Percentiles rank a stretch among this genome's conserved stretches.
These are phyloP conservation scores for Cryphonectria japonica DNA, from an alignment of 2,329 filamentous ascomycete species.

Conservation along the genomic window DNA sequence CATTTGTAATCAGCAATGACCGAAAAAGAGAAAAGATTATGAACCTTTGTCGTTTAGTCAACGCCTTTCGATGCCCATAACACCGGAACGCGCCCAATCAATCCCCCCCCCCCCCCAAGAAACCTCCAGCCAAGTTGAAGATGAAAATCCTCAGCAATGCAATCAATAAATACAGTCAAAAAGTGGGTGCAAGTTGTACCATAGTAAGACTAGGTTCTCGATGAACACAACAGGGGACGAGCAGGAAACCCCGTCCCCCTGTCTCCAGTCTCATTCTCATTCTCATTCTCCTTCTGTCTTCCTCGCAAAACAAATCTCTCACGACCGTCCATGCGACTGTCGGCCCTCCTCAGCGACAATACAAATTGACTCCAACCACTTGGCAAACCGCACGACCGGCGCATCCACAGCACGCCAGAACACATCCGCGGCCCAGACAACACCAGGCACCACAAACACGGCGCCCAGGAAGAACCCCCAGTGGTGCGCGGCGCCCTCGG, in stretches of 20 bases:
- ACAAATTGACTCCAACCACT: conserved; percentile 56
- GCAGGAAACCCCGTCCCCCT: too few species aligned
- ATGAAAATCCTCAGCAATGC: not conserved
- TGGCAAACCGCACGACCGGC: conserved; percentile 59
- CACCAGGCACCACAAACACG: conserved; percentile 52
- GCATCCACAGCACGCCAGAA: conserved; percentile 61
- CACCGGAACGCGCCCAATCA: not conserved
- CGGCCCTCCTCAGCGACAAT: conserved; percentile 31
- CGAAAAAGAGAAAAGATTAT: not conserved
- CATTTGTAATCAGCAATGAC: not conserved
- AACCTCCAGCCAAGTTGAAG: too few species aligned
- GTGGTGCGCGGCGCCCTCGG: conserved; percentile 50
- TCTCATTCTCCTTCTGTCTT: not conserved
- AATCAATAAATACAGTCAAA: too few species aligned
- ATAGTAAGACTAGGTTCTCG: not conserved
- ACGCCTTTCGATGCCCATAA: not conserved
- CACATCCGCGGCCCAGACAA: conserved; percentile 59
- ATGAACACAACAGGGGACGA: too few species aligned
- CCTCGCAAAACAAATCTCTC: not conserved
- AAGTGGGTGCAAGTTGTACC: too few species aligned
- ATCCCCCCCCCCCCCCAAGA: not conserved
- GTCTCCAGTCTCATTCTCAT: not conserved
- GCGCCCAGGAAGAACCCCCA: conserved; percentile 52
- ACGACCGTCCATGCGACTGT: not conserved
- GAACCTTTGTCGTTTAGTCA: not conserved